Percentiles rank a stretch among this genome's conserved stretches.
phyloP scores from a whole-genome alignment of 2,329 filamentous ascomycete species.

The Phoma herbarum region DNA sequence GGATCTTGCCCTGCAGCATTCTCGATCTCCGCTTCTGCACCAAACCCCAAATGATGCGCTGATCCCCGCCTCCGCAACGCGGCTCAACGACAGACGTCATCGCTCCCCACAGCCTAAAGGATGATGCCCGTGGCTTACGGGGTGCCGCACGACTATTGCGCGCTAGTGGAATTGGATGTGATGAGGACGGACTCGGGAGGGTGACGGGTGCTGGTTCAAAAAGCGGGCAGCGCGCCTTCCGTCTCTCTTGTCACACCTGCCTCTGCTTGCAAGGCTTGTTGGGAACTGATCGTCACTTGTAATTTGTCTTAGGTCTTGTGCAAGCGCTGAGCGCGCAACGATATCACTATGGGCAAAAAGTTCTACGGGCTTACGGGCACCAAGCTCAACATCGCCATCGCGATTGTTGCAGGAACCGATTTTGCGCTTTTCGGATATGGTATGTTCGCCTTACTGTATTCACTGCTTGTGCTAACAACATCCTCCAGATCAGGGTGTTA shows the following conservation, averaged over 20 bases:
- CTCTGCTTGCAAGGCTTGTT: slow-evolving; percentile 9
- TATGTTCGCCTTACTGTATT: slow-evolving; percentile 50
- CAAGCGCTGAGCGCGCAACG: slow-evolving; percentile 6
- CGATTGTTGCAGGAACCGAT: slow-evolving; percentile 75
- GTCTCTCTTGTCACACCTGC: background rate
- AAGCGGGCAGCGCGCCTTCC: slow-evolving; percentile 9
- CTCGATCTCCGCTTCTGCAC: slow-evolving; percentile 7
- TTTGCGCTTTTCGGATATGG: slow-evolving; percentile 74
- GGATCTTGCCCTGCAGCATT: slow-evolving; percentile 5
- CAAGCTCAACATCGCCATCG: slow-evolving; percentile 72
- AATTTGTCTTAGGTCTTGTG: slow-evolving; percentile 13
- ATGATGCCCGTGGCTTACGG: slow-evolving; percentile 13
- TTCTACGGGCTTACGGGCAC: slow-evolving; percentile 74
- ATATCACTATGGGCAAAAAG: slow-evolving; percentile 35
- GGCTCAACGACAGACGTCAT: slow-evolving; percentile 22
- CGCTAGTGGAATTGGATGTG: slow-evolving; percentile 13
- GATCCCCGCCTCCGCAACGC: slow-evolving; percentile 23
- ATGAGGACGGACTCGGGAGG: slow-evolving; percentile 6
- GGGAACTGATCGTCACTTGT: slow-evolving; percentile 2
- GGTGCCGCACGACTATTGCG: slow-evolving; percentile 10
- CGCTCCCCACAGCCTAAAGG: slow-evolving; percentile 3
- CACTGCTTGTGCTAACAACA: background rate
- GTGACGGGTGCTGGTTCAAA: slow-evolving; percentile 14
- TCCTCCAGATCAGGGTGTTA: slow-evolving; percentile 57
- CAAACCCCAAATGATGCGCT: slow-evolving; percentile 15